Percentiles rank a stretch among this genome's conserved stretches.
phyloP scores from a whole-genome alignment of 2,329 filamentous ascomycete genomes.

The Fusarium acutatum region DNA sequence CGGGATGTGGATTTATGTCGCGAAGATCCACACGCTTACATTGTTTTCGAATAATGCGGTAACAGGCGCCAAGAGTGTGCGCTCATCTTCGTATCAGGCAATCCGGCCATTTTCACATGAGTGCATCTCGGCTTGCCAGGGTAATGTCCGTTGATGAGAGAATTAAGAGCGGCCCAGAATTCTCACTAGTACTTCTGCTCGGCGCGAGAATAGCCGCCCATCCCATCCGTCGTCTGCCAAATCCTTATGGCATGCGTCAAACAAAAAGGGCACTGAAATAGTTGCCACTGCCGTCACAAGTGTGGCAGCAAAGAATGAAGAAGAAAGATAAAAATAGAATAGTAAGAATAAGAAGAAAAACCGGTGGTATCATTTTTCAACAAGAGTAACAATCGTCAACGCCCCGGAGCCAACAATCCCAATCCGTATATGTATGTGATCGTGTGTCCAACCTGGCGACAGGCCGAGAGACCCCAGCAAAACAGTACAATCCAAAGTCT shows the following conservation, averaged over 20 bases:
- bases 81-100: not conserved
- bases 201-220: not conserved
- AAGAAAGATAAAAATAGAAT: constrained; percentile 3
- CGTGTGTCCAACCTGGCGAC: constrained; percentile 38
- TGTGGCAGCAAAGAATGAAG: constrained; percentile 7
- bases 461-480: constrained; percentile 34
- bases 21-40: not conserved
- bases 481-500: constrained; percentile 37
- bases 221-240: constrained; percentile 5
- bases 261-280: not conserved
- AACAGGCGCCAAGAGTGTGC: not conserved
- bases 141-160: not conserved
- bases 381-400: constrained; percentile 36
- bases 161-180: not conserved
- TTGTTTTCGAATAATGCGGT: not conserved
- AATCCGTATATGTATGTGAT: constrained; percentile 35
- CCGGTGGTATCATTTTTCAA: constrained; percentile 43
- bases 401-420: constrained; percentile 35
- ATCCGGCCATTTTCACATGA: not conserved
- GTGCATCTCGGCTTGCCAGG: not conserved
- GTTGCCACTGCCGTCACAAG: constrained; percentile 2
- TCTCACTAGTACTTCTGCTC: not conserved
- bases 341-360: constrained; percentile 14
- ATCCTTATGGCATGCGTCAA: constrained; percentile 19
- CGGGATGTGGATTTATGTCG: not conserved